Conservation (phyloP, 257 asterid genomes). For the Scutellaria galericulata region DNA sequence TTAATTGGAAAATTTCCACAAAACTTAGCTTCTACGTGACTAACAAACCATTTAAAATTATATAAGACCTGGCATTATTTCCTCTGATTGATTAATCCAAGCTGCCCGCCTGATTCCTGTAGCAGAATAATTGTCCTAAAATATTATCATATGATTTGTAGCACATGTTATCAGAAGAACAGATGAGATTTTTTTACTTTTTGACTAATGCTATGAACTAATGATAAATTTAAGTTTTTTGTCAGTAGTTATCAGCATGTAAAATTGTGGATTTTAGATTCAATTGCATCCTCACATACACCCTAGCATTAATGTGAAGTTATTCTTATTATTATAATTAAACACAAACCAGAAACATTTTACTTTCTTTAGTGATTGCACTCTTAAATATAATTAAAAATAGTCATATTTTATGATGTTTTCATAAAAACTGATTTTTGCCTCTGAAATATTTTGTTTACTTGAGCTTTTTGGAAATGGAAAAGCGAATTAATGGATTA, state of each 20-base stretch:
- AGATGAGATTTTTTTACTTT: conserved; percentile 11
- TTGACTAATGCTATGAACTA: conserved; percentile 21
- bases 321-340: background rate
- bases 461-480: conserved; percentile 20
- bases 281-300: background rate
- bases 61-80: background rate
- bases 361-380: background rate
- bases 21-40: conserved; percentile 24
- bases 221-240: background rate
- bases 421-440: background rate
- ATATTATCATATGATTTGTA: conserved; percentile 14
- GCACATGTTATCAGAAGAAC: conserved; percentile 5
- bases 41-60: conserved; percentile 2
- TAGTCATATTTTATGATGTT: background rate
- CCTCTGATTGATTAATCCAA: background rate
- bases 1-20: conserved; percentile 7
- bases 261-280: background rate
- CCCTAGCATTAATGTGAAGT: background rate
- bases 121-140: background rate
- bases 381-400: background rate
- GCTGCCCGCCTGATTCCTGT: background rate
- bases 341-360: conserved; percentile 11
- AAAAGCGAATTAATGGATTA: conserved; percentile 20
- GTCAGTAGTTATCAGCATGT: conserved; percentile 8
- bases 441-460: background rate